Percentiles rank a stretch among this genome's conserved stretches.
phyloP scores from a whole-genome alignment of 495 filamentous ascomycete species.

The Hyaloscypha hepaticicola region DNA sequence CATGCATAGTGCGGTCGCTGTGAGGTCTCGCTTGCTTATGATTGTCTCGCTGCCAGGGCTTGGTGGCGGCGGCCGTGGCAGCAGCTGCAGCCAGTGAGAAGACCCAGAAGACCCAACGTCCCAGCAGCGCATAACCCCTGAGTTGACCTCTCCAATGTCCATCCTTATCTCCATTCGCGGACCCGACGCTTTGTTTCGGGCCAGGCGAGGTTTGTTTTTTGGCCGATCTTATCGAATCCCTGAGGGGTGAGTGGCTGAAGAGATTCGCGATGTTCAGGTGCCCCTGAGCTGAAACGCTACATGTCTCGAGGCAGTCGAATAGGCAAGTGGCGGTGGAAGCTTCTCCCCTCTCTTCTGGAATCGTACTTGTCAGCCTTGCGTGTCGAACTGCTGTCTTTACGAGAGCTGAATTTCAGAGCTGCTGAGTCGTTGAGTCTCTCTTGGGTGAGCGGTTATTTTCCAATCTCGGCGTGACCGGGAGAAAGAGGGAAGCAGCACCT shows the following conservation, averaged over 20 bases:
- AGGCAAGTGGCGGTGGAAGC: not conserved
- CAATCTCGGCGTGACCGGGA: not conserved
- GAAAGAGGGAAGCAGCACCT: not conserved
- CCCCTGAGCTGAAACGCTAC: constrained; percentile 9
- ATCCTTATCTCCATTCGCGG: not conserved
- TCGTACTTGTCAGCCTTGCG: not conserved
- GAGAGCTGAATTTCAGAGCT: not conserved
- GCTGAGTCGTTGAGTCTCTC: not conserved
- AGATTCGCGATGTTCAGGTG: not conserved
- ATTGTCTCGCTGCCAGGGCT: not conserved
- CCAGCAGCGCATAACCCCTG: constrained; percentile 9
- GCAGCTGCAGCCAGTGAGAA: constrained; percentile 4
- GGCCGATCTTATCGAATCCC: constrained; percentile 20
- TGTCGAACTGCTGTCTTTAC: not conserved
- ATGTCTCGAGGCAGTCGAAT: constrained; percentile 13
- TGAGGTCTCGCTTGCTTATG: constrained; percentile 7
- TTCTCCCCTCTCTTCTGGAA: not conserved
- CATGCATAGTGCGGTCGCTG: constrained; percentile 6
- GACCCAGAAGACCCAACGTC: not conserved
- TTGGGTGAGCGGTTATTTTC: not conserved
- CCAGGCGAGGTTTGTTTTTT: not conserved
- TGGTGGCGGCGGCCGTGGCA: not conserved
- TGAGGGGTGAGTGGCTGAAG: constrained; percentile 1
- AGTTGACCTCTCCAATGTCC: not conserved
- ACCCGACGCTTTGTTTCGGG: constrained; percentile 8